These are phyloP conservation scores for Gautieria morchelliformis DNA, from an alignment of 768 basidiomycete genomes.

Conservation along the genomic window DNA sequence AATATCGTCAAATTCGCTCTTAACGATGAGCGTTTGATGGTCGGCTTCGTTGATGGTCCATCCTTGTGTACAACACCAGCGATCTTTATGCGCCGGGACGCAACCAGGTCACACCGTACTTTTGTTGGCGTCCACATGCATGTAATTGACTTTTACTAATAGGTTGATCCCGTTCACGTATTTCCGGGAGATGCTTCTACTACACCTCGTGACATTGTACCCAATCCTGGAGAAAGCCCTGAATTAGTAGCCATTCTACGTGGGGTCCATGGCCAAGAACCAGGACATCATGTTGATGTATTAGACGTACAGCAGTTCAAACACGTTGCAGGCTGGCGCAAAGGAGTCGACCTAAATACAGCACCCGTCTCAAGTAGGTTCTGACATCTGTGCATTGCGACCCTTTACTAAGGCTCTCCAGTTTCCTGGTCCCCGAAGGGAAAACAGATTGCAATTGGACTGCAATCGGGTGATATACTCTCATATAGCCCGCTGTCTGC, in stretches of 20 bases:
- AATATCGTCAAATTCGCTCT: slow-evolving; percentile 46
- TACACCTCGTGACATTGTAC: slow-evolving; percentile 3
- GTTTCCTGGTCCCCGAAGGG: slow-evolving; percentile 84
- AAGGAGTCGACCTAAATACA: slow-evolving; percentile 21
- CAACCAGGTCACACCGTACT: background rate
- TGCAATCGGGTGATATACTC: slow-evolving; percentile 60
- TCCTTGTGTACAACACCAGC: slow-evolving; percentile 28
- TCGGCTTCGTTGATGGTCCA: slow-evolving; percentile 49
- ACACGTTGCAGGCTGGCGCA: slow-evolving; percentile 8
- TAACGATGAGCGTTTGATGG: slow-evolving; percentile 49
- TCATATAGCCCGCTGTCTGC: slow-evolving; percentile 54
- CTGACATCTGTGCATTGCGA: background rate
- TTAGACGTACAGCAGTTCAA: slow-evolving; percentile 5
- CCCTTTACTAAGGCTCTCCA: slow-evolving; percentile 19
- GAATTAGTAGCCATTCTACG: slow-evolving; percentile 13
- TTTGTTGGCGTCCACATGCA: too few species aligned
- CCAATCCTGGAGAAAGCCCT: slow-evolving; percentile 12
- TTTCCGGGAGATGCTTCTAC: slow-evolving; percentile 5
- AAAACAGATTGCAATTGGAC: slow-evolving; percentile 71
- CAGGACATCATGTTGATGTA: slow-evolving; percentile 10
- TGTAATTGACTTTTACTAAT: background rate
- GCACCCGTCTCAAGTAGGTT: slow-evolving; percentile 53
- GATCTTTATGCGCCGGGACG: background rate
- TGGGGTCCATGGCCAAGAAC: slow-evolving; percentile 3
- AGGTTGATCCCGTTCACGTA: background rate